Conservation (phyloP, 148 eudicot species). For the Cornus kousa region DNA sequence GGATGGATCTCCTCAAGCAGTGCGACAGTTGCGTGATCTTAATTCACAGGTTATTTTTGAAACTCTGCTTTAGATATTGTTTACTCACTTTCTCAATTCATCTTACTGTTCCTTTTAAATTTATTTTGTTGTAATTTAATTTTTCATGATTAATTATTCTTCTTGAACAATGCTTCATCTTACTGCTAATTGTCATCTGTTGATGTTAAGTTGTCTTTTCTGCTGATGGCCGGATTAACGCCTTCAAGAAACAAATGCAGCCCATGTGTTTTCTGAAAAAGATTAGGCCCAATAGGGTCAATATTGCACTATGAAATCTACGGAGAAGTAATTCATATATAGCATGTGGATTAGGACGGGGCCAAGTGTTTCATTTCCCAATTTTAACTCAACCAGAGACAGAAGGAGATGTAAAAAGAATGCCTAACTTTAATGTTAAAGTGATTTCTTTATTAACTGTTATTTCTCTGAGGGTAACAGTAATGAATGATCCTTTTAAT, state of each 20-base stretch:
- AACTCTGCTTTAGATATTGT: not conserved
- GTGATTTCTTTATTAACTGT: too few species aligned
- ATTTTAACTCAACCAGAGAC: too few species aligned
- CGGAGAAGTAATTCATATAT: not conserved
- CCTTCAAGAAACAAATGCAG: not conserved
- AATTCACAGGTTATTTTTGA: slow-evolving; percentile 69
- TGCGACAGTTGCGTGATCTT: slow-evolving; percentile 87
- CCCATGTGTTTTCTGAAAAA: not conserved
- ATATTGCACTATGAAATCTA: too few species aligned
- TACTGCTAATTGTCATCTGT: not conserved
- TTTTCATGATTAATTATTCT: not conserved
- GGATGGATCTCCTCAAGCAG: slow-evolving; percentile 98
- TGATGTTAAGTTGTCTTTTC: not conserved
- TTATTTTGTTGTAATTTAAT: slow-evolving; percentile 1
- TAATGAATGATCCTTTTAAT: too few species aligned
- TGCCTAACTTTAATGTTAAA: too few species aligned
- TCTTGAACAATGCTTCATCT: slow-evolving; percentile 2
- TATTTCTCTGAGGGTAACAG: too few species aligned
- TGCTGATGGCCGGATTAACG: not conserved
- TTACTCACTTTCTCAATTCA: not conserved
- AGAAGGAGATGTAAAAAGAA: too few species aligned
- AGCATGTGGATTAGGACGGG: not conserved
- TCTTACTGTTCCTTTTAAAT: not conserved
- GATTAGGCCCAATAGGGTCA: too few species aligned
- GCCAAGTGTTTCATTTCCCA: not conserved